Percentiles rank a stretch among this genome's conserved stretches.
These are phyloP conservation scores for Syncephalastrum contaminatum DNA, from an alignment of 371 early-diverging fungal genomes.

Conservation along the genomic window DNA sequence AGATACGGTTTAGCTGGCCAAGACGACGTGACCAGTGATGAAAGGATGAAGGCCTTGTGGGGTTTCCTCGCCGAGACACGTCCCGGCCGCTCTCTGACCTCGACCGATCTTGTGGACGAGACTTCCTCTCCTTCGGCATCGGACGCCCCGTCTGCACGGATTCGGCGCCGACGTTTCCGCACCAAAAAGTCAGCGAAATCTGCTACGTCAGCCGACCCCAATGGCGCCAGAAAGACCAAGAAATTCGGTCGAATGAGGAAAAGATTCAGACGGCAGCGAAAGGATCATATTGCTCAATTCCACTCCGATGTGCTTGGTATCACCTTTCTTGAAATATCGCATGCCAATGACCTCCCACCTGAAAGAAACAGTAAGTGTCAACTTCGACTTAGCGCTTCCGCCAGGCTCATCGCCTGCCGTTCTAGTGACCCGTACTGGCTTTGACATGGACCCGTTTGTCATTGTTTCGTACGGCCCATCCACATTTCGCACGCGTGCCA, in stretches of 20 bases:
- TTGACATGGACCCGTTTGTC: constrained; percentile 88
- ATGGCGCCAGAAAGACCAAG: constrained; percentile 1
- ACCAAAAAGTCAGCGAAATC: constrained; percentile 2
- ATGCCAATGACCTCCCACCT: constrained; percentile 63
- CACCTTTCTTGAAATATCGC: constrained; percentile 61
- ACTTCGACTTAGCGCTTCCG: no score
- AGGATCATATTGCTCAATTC: constrained; percentile 27
- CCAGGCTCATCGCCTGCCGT: background rate
- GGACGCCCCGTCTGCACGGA: no score
- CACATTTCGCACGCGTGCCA: constrained; percentile 68
- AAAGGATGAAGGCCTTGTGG: constrained; percentile 14
- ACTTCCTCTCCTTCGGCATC: no score
- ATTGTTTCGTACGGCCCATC: constrained; percentile 69
- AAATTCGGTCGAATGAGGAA: constrained; percentile 7
- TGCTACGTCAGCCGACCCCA: background rate
- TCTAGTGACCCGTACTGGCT: constrained; percentile 57
- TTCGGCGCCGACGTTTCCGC: constrained; percentile 10
- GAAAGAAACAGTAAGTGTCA: constrained; percentile 42
- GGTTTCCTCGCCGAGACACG: background rate
- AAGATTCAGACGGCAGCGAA: constrained; percentile 8
- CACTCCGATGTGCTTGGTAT: constrained; percentile 53
- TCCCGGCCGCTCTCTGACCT: no score
- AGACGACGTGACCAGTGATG: constrained; percentile 1
- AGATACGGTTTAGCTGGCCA: constrained; percentile 5
- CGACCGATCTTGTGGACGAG: no score